Base-by-base conservation (phyloP, 2,329 filamentous ascomycete species). In the Colletotrichum chrysophilum region DNA sequence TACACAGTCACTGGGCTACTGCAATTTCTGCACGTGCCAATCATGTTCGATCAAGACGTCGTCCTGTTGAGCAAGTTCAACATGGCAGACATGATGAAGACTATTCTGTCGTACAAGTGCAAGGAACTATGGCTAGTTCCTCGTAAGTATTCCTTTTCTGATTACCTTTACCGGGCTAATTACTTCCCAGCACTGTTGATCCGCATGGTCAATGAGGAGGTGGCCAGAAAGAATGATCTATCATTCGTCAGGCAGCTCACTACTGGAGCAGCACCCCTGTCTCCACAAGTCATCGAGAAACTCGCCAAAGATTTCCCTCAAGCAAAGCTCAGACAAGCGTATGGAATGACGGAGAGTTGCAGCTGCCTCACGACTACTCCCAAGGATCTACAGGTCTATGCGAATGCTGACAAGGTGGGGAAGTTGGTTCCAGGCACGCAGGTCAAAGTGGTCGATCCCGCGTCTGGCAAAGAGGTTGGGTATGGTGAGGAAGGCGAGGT, bases 341-440 rank as follows among this genome's bases (percentile, higher is more conserved):
- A 93, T 78, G 92, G 92, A 32, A 93, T 94, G 91, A 94, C 92
- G 0, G 92, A 93, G 81, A 90, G 87, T 1, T 93, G 91, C 80
- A 88, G 86, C 3, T 93, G 91, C 77, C 92, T 94, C 76, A 93
- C 91, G 0, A 87, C 89, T 0, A 91, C 93, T 70, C 90, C 92
- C 6, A 88, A 88, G 0, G 85, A 87, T 2, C 87, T 88, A 64
- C 91, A 90, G 75, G 85, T 85, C 14, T 94, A 90, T 83, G 87
- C 89, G 64, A 91, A 93, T 77, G 91, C 88, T 0, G 86, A 91
- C 28, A 88, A 86, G 4, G 86, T 93, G 16, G 88, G 91, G 30
- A 87, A 86, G 4, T 86, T 93, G 14, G 88, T 92, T 7, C 88
- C 91, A 0, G 88, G 86, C 14, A 94, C 92, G 0, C 89, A 90